Evolutionary conservation across 2,329 filamentous ascomycete genomes (phyloP).

Genomic region (Cytospora piceicola): DNA sequence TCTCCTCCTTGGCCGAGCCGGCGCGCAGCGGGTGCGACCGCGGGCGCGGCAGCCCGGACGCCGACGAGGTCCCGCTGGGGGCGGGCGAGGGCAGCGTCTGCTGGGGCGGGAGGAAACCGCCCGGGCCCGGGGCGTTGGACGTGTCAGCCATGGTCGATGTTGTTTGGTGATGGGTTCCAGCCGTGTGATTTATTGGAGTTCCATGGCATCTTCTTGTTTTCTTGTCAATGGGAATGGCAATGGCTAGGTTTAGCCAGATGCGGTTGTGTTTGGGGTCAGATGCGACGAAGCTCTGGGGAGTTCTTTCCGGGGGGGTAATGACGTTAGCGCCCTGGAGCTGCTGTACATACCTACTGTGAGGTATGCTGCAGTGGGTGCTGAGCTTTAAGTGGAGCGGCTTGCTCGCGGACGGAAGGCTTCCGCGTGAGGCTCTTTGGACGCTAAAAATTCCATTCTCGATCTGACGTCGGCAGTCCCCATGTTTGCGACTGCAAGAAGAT

Average conservation of each 20-base stretch:
- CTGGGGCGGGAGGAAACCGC: constrained; percentile 54
- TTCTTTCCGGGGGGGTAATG: constrained; percentile 4
- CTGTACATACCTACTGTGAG: no score
- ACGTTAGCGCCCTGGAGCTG: constrained; percentile 12
- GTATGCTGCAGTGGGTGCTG: background rate
- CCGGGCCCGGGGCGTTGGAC: constrained; percentile 39
- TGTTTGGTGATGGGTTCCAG: background rate
- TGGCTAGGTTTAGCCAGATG: background rate
- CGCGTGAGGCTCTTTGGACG: constrained; percentile 13
- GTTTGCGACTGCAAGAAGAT: constrained; percentile 8
- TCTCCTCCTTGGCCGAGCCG: constrained; percentile 63
- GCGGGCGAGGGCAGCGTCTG: constrained; percentile 57
- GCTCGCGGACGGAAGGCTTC: constrained; percentile 9
- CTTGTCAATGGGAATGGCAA: background rate
- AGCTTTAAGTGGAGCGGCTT: background rate
- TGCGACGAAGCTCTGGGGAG: background rate
- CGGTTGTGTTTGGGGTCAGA: background rate
- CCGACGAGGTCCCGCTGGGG: constrained; percentile 48
- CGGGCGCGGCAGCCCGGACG: constrained; percentile 57
- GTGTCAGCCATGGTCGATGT: constrained; percentile 36
- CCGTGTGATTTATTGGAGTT: constrained; percentile 3
- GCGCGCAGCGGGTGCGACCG: constrained; percentile 55
- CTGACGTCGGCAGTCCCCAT: constrained; percentile 29
- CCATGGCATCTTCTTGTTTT: constrained; percentile 23
- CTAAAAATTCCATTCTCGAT: constrained; percentile 13